Base-by-base conservation (phyloP, 352 stramenopile species). In the Pythium coloratum region DNA sequence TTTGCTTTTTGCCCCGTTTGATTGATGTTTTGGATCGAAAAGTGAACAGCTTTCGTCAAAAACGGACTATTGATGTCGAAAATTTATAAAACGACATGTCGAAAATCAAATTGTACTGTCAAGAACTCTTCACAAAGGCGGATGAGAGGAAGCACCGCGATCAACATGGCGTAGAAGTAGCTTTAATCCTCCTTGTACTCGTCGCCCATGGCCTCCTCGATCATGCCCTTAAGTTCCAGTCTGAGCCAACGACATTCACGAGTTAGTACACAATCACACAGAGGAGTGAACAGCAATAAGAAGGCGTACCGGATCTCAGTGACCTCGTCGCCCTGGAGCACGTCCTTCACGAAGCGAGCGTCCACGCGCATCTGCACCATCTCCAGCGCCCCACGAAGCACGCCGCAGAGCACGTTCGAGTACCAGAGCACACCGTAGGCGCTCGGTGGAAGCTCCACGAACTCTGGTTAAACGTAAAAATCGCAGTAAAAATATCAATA, bases 371-470 rank as follows among this genome's bases (percentile, higher is more conserved):
- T 94, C 73, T 95, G 87, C 34, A 95, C 88, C 91, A 99, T 98
- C 83, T 99, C 97, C 46, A 99, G 76, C 9, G 96, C 96, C 4
- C 97, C 97, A 50, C 94, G 87, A 44, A 99, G 90, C 24, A 99
- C 90, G 12, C 97, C 97, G 71, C 95, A 99, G 53, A 99, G 91
- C 40, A 99, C 78, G 72, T 98, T 98, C 24, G 88, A 98, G 83
- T 99, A 99, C 75, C 96, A 94, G 58, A 99, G 78, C 53, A 90
- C 85, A 9, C 87, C 86, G 44, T 95, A 90, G 0, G 92, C 91
- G 69, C 91, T 91, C 6, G 88, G 82, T 12, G 92, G 91, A 42
- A 97, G 76, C 70, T 97, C 88, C 26, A 97, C 91, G 67, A 97
- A 98, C 47, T 97, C 88, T 92, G 18, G 10, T 46, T 59, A n/a